phyloP scores from a whole-genome alignment of 495 filamentous ascomycete species.

The Letharia lupina region DNA sequence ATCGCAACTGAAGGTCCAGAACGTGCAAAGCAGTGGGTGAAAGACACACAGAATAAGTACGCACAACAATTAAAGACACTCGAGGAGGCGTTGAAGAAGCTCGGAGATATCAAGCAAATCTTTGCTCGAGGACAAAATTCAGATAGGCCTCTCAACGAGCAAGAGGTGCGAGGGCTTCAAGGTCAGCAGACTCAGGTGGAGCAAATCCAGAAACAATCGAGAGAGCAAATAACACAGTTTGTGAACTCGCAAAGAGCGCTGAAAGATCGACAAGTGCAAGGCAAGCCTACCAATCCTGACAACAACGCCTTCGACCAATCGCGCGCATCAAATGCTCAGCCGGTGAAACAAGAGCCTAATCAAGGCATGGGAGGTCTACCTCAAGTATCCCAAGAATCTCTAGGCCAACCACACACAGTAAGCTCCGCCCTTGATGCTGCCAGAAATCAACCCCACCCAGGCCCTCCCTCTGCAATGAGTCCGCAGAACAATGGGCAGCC shows the following conservation, averaged over 20 bases:
- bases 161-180: conserved; percentile 40
- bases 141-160: conserved; percentile 34
- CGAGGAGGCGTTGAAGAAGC: conserved; percentile 34
- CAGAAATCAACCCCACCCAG: conserved; percentile 37
- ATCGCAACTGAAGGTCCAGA: conserved; percentile 31
- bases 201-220: conserved; percentile 40
- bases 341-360: conserved; percentile 24
- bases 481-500: conserved; percentile 15
- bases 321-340: conserved; percentile 20
- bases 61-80: conserved; percentile 46
- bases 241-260: conserved; percentile 41
- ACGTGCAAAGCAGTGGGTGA: background rate
- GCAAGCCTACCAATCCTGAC: conserved; percentile 27
- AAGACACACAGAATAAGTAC: conserved; percentile 45
- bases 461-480: conserved; percentile 27
- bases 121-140: conserved; percentile 33
- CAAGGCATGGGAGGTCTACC: conserved; percentile 2
- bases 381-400: conserved; percentile 24
- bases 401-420: conserved; percentile 44
- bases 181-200: conserved; percentile 31
- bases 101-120: conserved; percentile 29
- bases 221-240: conserved; percentile 41
- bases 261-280: conserved; percentile 37
- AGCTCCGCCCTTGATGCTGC: conserved; percentile 48
- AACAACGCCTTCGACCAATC: background rate